Conservation (phyloP, 352 stramenopile genomes). For the Globisporangium acanthophoron region DNA sequence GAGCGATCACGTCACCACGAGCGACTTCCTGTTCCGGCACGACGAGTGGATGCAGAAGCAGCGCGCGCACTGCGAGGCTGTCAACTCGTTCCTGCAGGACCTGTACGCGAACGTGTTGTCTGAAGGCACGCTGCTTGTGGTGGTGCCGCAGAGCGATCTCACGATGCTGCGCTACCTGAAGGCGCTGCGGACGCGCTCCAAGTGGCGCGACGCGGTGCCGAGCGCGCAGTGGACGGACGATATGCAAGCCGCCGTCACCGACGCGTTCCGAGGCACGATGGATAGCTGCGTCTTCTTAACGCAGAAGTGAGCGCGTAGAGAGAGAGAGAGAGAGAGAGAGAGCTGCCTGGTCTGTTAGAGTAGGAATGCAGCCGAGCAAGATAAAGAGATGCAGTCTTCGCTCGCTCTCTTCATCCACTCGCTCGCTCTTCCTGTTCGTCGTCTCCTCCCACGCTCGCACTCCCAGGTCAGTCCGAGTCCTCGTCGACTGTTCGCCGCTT, state of each 20-base stretch:
- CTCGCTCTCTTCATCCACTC: not conserved
- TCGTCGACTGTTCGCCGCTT: slow-evolving; percentile 82
- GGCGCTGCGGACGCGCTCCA: slow-evolving; percentile 61
- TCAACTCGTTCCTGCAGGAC: slow-evolving; percentile 45
- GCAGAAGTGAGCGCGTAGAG: slow-evolving; percentile 31
- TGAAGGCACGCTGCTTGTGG: slow-evolving; percentile 50
- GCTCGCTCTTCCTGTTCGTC: not conserved
- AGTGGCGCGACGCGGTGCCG: slow-evolving; percentile 57
- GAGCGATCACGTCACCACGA: slow-evolving; percentile 23
- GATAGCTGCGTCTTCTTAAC: slow-evolving; percentile 75
- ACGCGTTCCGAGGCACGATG: slow-evolving; percentile 63
- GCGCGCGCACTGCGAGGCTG: slow-evolving; percentile 31
- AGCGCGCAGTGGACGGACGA: slow-evolving; percentile 33
- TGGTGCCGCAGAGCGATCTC: slow-evolving; percentile 68
- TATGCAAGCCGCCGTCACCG: slow-evolving; percentile 56
- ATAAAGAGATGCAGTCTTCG: not conserved
- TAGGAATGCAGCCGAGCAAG: not conserved
- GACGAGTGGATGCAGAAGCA: slow-evolving; percentile 67
- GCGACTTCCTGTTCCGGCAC: slow-evolving; percentile 60
- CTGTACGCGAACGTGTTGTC: slow-evolving; percentile 36
- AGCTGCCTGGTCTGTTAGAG: too few relatives aligned
- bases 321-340: not conserved
- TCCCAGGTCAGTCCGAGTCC: slow-evolving; percentile 56
- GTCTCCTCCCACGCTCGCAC: too few relatives aligned
- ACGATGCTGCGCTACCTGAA: slow-evolving; percentile 69